Evolutionary conservation across 148 eudicot species (phyloP).

Genomic region (Amaranthus hypochondriacus): DNA sequence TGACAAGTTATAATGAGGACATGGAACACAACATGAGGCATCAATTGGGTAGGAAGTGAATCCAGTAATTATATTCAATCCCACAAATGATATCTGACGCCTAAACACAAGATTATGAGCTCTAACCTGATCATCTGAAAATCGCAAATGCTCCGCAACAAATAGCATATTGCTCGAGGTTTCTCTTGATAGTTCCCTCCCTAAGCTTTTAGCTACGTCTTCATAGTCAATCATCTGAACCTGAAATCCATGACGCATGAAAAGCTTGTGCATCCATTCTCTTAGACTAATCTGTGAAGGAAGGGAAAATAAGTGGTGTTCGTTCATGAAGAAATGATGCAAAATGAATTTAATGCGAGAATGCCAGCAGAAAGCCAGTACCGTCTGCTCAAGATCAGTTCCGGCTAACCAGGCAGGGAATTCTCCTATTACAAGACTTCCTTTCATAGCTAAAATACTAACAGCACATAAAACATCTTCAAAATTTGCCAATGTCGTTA

Average conservation of each 20-base stretch:
- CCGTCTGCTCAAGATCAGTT: conserved; percentile 44
- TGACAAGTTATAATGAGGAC: not conserved
- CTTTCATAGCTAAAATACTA: conserved; percentile 69
- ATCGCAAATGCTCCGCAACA: conserved; percentile 68
- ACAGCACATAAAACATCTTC: conserved; percentile 47
- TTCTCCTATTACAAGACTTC: conserved; percentile 70
- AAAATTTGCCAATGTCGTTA: conserved; percentile 45
- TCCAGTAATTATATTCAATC: not conserved
- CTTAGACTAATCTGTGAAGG: conserved; percentile 33
- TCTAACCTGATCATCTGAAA: conserved; percentile 89
- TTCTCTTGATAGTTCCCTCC: conserved; percentile 27
- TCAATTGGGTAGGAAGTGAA: not conserved
- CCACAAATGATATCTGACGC: not conserved
- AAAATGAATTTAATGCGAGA: not conserved
- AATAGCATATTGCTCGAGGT: conserved; percentile 41
- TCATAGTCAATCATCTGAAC: conserved; percentile 43
- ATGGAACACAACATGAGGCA: not conserved
- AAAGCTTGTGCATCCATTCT: conserved; percentile 62
- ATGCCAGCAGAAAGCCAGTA: conserved; percentile 21
- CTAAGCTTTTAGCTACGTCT: conserved; percentile 43
- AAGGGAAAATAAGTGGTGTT: not conserved
- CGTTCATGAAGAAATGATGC: not conserved
- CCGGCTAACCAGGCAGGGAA: conserved; percentile 54
- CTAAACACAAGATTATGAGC: not conserved
- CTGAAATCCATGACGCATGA: conserved; percentile 64